Evolutionary conservation across 192 early-diverging fungal species (phyloP).

Genomic region (Entomortierella parvispora): DNA sequence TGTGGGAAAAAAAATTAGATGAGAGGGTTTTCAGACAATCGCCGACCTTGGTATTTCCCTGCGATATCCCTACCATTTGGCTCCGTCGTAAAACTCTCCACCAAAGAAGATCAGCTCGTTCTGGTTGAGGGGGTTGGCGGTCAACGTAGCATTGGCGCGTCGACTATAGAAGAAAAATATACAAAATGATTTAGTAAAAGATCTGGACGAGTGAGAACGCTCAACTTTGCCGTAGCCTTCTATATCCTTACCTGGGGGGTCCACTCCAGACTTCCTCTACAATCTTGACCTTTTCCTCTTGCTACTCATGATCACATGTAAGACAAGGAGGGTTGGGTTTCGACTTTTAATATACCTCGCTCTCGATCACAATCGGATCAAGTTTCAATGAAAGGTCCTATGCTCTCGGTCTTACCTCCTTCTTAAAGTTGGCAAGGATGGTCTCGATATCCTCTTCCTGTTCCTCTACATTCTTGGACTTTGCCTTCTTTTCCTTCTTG

Average conservation of each 20-base stretch:
- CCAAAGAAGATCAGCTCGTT: conserved; percentile 74
- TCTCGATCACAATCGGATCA: too few species aligned
- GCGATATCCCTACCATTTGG: conserved; percentile 23
- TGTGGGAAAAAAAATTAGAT: background rate
- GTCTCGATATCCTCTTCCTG: conserved; percentile 76
- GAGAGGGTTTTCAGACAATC: background rate
- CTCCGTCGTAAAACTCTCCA: conserved; percentile 75
- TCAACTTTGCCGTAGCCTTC: background rate
- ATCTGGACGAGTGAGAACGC: background rate
- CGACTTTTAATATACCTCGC: too few species aligned
- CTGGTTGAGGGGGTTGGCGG: conserved; percentile 67
- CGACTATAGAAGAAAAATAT: conserved; percentile 33
- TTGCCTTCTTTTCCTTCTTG: conserved; percentile 58
- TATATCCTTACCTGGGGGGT: conserved; percentile 47
- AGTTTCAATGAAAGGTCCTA: background rate
- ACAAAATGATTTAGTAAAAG: background rate
- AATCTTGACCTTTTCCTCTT: conserved; percentile 62
- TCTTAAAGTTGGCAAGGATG: conserved; percentile 67
- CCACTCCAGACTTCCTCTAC: conserved; percentile 63
- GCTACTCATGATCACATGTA: conserved; percentile 20
- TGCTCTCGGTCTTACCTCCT: conserved; percentile 40
- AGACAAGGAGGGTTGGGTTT: too few species aligned
- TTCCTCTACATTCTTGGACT: conserved; percentile 58
- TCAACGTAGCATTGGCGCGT: conserved; percentile 67
- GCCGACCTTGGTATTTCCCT: too few species aligned